Conservation (phyloP, 176 grass and related monocot species). For the Eragrostis curvula region DNA sequence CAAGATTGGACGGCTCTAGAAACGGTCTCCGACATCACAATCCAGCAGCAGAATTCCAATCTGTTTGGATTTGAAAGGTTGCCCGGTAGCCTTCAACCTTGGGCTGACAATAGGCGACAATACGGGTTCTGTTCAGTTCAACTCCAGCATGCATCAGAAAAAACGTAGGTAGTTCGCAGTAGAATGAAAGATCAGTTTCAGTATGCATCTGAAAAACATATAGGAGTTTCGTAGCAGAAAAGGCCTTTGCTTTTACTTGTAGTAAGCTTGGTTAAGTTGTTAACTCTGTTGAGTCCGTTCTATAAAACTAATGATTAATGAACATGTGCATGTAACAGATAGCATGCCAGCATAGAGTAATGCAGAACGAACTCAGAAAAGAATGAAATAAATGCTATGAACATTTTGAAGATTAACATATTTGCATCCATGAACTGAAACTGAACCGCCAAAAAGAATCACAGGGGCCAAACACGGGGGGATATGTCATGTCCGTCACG, state of each 20-base stretch:
- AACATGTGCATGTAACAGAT: background rate
- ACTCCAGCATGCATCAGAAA: background rate
- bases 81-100: too few species aligned
- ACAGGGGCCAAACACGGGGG: too few species aligned
- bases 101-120: background rate
- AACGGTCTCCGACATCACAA: background rate
- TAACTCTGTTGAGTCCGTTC: too few species aligned
- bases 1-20: constrained; percentile 1
- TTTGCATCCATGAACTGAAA: background rate
- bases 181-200: background rate
- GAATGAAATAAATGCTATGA: constrained; percentile 27
- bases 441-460: background rate
- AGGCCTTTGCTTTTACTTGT: too few species aligned
- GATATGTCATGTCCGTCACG: background rate
- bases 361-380: background rate
- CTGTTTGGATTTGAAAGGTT: background rate
- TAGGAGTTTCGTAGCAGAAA: too few species aligned
- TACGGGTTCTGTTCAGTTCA: background rate
- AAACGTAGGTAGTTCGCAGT: background rate
- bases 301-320: too few species aligned
- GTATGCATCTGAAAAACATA: background rate
- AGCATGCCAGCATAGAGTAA: background rate
- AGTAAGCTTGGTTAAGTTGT: too few species aligned
- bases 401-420: constrained; percentile 19
- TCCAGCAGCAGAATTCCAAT: constrained; percentile 21